A percentile compares a stretch with the other conserved stretches of the same genome.
Conservation (phyloP, 2,329 filamentous ascomycete species). For the Bisporella sp. region DNA sequence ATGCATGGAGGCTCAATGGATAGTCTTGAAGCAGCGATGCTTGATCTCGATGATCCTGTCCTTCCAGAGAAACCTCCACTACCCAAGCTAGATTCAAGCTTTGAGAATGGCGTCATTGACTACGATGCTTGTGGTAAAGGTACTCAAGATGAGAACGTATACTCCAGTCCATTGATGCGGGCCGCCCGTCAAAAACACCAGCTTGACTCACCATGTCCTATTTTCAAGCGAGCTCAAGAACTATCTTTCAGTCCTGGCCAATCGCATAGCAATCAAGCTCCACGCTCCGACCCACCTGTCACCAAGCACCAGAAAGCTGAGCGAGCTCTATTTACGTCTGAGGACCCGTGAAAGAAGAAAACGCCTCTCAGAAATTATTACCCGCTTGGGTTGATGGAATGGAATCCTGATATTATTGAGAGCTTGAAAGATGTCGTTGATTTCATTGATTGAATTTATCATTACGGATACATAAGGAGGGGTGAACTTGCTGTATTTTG, state of each 20-base stretch:
- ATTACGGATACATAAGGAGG: too few relatives aligned
- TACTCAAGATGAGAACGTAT: conserved; percentile 1
- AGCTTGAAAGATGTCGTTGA: conserved; percentile 26
- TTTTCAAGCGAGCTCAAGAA: too few relatives aligned
- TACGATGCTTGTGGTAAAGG: conserved; percentile 16
- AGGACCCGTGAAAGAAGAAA: not conserved
- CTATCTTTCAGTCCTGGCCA: too few relatives aligned
- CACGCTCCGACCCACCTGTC: not conserved
- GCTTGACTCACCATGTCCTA: not conserved
- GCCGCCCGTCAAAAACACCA: not conserved
- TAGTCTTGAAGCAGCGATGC: conserved; percentile 20
- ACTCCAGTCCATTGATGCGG: conserved; percentile 4
- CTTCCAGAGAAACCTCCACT: conserved; percentile 2
- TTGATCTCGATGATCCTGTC: conserved; percentile 18
- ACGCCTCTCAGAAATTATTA: conserved; percentile 2
- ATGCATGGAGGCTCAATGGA: conserved; percentile 6
- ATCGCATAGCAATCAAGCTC: not conserved
- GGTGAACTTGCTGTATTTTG: too few relatives aligned
- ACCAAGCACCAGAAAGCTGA: not conserved
- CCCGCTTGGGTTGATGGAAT: conserved; percentile 27
- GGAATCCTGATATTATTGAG: conserved; percentile 26
- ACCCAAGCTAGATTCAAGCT: conserved; percentile 15
- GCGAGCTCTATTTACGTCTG: not conserved
- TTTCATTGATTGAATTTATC: conserved; percentile 21
- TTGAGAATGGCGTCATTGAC: conserved; percentile 19